A percentile compares a stretch with the other conserved stretches of the same genome.
These are phyloP conservation scores for Naegleria gruberi DNA, from an alignment of 208 protist species.

Conservation along the genomic window DNA sequence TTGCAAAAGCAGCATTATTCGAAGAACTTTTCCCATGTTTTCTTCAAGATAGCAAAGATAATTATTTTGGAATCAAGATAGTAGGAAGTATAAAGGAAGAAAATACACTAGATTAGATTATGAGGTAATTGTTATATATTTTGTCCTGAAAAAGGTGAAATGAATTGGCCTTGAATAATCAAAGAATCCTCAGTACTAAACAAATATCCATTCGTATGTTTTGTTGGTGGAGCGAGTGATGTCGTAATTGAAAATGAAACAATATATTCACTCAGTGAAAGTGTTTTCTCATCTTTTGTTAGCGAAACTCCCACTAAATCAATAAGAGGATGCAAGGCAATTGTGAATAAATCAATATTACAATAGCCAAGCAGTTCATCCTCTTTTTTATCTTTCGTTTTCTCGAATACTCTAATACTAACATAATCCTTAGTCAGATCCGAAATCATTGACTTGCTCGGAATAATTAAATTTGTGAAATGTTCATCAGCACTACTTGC, in stretches of 20 bases:
- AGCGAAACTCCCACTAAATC: neutral
- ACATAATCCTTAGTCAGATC: neutral
- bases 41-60: neutral
- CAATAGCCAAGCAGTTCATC: neutral
- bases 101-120: neutral
- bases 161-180: neutral
- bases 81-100: neutral
- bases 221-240: neutral
- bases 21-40: neutral
- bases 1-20: neutral
- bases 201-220: neutral
- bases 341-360: neutral
- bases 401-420: neutral
- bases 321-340: neutral
- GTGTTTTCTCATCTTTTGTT: neutral
- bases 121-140: too few relatives aligned
- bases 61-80: neutral
- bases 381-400: neutral
- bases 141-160: neutral
- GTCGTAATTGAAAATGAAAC: neutral
- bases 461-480: neutral
- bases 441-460: neutral
- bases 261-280: neutral
- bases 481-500: neutral
- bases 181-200: neutral